Percentiles rank a stretch among this genome's conserved stretches.
Evolutionary conservation across 495 filamentous ascomycete genomes (phyloP).

Genomic region (Podospora conica): DNA sequence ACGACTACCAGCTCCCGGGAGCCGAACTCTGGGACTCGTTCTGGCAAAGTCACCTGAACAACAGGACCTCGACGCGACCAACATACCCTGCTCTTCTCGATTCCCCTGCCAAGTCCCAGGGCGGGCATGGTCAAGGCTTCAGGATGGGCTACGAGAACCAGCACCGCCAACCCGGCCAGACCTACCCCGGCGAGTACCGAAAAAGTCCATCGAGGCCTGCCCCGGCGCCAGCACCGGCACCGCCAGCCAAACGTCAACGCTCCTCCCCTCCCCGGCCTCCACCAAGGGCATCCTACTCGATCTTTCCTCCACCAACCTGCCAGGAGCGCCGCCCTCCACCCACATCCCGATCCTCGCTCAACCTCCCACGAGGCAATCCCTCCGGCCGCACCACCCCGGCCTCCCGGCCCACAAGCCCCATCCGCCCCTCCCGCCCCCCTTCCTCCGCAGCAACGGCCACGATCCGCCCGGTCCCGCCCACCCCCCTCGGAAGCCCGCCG

Average conservation of each 20-base stretch:
- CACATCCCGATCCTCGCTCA: neutral
- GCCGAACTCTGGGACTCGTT: slow-evolving; percentile 24
- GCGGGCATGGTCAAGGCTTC: neutral
- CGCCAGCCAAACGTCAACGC: slow-evolving; percentile 4
- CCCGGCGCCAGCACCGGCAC: slow-evolving; percentile 1
- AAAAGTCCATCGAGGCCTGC: neutral
- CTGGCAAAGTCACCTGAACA: slow-evolving; percentile 9
- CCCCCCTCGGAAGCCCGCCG: neutral
- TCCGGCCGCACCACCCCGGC: neutral
- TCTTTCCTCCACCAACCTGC: slow-evolving; percentile 18
- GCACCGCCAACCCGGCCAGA: neutral
- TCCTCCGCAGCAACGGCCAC: neutral
- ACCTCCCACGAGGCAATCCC: neutral
- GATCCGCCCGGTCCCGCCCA: neutral
- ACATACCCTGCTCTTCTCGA: slow-evolving; percentile 13
- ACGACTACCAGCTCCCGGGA: slow-evolving; percentile 23
- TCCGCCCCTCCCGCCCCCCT: neutral
- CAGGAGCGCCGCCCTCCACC: neutral
- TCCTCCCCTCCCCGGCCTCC: slow-evolving; percentile 9
- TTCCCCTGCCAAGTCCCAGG: neutral
- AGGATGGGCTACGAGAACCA: neutral
- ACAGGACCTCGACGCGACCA: neutral
- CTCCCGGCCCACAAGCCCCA: neutral
- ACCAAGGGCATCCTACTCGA: slow-evolving; percentile 19
- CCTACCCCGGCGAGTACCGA: neutral